Evolutionary conservation across 2,329 filamentous ascomycete species (phyloP), one percentile per base, ranked within the genome.

Genomic region (Graphilbum ipis-grandicollis): DNA sequence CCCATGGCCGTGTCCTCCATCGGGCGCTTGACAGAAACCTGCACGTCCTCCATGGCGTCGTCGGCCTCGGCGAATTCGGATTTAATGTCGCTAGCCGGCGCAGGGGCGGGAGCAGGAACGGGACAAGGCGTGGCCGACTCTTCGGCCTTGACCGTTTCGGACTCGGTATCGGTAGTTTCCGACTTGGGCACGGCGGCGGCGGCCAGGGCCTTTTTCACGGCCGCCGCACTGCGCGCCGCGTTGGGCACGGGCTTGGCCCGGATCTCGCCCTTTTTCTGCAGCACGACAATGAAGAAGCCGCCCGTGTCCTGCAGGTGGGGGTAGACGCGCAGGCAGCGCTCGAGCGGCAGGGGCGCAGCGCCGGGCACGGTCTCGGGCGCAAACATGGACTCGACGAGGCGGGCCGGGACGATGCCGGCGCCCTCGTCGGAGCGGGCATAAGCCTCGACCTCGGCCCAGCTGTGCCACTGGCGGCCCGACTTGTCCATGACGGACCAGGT

Each of bases 221-320:
- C 34, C n/a, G 17, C 19, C 25, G 33, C n/a, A 34, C 30, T 32
- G 21, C 4, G 31, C 12, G 18, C 21, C 32, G 26, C 18, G 19
- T 25, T 28, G 13, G 17, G 19, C 18, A 33, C 81, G 18, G 76
- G 75, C 55, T 71, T 80, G 9, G 76, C 79, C 53, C 71, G 79
- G 54, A 93, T 85, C 46, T 94, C 90, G 19, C 73, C 70, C 53
- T 78, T 77, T 67, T 98, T 98, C 62, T 94, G 81, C 15, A 98
- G 60, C 1, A 94, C 86, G 1, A 85, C 79, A 52, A 98, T 94
- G 62, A 98, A 98, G 66, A 98, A 98, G 18, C 80, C 88, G 39
- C 90, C 90, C 3, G 90, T 98, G 49, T 98, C 85, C 57, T 98
- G 90, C 52, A 85, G 69, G 56, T 98, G 90, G 25, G 86, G 82